Evolutionary conservation across 1,284 basidiomycete genomes (phyloP).

Genomic region (Sutorius eximius): DNA sequence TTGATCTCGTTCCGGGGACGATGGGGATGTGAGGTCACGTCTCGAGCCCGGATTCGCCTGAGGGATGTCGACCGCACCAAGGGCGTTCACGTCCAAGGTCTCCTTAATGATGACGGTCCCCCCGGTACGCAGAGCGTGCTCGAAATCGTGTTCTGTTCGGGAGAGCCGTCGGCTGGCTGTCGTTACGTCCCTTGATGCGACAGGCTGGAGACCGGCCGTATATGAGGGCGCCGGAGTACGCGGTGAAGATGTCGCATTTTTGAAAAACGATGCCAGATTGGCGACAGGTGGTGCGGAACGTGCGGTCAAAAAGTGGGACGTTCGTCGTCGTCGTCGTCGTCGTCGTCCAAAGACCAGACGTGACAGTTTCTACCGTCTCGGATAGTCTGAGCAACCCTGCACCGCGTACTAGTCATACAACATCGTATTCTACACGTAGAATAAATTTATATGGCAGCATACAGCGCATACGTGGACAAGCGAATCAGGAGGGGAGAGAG

Average conservation of each 20-base stretch:
- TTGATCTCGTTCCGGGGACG: conserved; percentile 29
- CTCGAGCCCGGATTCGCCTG: conserved; percentile 5
- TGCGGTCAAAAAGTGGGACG: background rate
- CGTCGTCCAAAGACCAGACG: background rate
- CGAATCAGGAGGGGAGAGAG: conserved; percentile 7
- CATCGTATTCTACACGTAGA: conserved; percentile 31
- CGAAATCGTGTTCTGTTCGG: conserved; percentile 75
- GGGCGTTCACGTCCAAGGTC: conserved; percentile 61
- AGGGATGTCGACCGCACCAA: conserved; percentile 52
- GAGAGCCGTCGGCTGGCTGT: conserved; percentile 51
- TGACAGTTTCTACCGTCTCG: too few relatives aligned
- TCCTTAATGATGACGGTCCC: conserved; percentile 69
- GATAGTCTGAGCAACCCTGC: conserved; percentile 22
- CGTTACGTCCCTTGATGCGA: conserved; percentile 50
- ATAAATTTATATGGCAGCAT: conserved; percentile 37
- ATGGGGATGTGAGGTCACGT: conserved; percentile 20
- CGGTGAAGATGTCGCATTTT: conserved; percentile 40
- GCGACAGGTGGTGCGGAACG: conserved; percentile 5
- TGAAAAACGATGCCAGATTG: conserved; percentile 46
- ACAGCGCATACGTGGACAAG: conserved; percentile 22
- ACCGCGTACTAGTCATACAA: conserved; percentile 25
- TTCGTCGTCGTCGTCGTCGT: conserved; percentile 11
- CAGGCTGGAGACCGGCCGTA: conserved; percentile 52
- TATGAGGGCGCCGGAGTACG: conserved; percentile 53
- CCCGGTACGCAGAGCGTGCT: conserved; percentile 63